Base-by-base conservation (phyloP, 805 yeast genomes). In the Tetrapisispora phaffii region DNA sequence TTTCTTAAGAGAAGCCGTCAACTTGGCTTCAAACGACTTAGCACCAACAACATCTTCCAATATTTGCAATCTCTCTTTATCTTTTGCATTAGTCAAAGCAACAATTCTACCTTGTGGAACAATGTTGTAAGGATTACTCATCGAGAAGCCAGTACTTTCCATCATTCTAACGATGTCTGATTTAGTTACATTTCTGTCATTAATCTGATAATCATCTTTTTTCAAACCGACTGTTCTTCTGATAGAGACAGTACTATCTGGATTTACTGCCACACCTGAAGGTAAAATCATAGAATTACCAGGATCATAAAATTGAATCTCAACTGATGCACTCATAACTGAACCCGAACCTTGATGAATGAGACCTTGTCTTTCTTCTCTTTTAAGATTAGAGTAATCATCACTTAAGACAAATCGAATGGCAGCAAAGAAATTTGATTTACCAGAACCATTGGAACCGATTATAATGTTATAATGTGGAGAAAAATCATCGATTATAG, bases 51-150 rank as follows among this genome's bases (percentile, higher is more conserved):
- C 96, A 57, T 88, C 96, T 53, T 90, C 88, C 53, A 93, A 68
- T 34, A 89, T 67, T 31, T 76, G 73, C 42, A 90, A 70, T 49
- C 97, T 75, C 58, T 89, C 96, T 2, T 76, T 58, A 58, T 88
- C 96, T 54, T 85, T 85, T 0, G 96, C 90, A 58, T 87, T 87
- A 0, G 97, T 90, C 47, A 93, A 70, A 0, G 85, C 74, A 1
- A 96, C 83, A 54, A 93, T 86, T 54, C 85, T 74, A 19, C 98
- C 98, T 65, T 93, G 98, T 0, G 98, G 97, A 5, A 93, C 97
- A 53, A 93, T 90, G 61, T 90, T 90, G 63, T 89, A 90, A 1
- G 97, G 96, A 51, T 88, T 89, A 6, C 87, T 79, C 49, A 84
- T 74, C 0, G 95, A 84, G 58, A 93, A 87, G 0, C 98, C 98